phyloP scores from a whole-genome alignment of 352 stramenopile species.

The Phytophthora quininea region DNA sequence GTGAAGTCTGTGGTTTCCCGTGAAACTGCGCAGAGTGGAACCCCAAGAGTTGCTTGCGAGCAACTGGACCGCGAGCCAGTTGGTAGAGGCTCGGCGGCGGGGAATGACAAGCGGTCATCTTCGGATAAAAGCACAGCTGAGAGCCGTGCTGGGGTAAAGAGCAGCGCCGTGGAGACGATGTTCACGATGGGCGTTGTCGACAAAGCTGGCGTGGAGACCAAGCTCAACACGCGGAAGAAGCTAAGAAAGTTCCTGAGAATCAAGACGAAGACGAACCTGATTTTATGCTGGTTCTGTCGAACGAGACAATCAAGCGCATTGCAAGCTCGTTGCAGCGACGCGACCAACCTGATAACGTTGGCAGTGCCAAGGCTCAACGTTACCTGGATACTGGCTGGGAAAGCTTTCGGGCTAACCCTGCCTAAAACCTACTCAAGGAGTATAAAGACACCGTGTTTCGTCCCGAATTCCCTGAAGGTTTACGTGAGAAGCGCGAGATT shows the following conservation, averaged over 20 bases:
- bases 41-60: slow-evolving; percentile 1
- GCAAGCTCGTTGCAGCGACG: not conserved
- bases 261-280: slow-evolving; percentile 12
- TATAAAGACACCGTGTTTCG: slow-evolving; percentile 10
- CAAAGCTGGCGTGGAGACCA: slow-evolving; percentile 13
- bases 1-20: not conserved
- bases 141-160: slow-evolving; percentile 4
- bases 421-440: not conserved
- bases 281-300: slow-evolving; percentile 24
- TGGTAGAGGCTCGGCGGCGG: not conserved
- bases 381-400: slow-evolving; percentile 16
- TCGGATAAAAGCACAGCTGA: not conserved
- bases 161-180: slow-evolving; percentile 18
- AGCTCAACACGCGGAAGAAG: slow-evolving; percentile 27
- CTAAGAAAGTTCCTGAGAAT: slow-evolving; percentile 22
- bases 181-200: slow-evolving; percentile 3
- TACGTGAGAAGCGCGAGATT: slow-evolving; percentile 6
- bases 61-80: slow-evolving; percentile 4
- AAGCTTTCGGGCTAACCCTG: slow-evolving; percentile 2
- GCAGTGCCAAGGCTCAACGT: slow-evolving; percentile 11
- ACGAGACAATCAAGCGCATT: slow-evolving; percentile 14
- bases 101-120: not conserved
- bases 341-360: slow-evolving; percentile 11
- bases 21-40: slow-evolving; percentile 1
- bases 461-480: slow-evolving; percentile 9